A percentile compares a stretch with the other conserved stretches of the same genome.
These are phyloP conservation scores for Cryptococcus jaspeensis DNA, from an alignment of 1,284 basidiomycete species.

Conservation along the genomic window DNA sequence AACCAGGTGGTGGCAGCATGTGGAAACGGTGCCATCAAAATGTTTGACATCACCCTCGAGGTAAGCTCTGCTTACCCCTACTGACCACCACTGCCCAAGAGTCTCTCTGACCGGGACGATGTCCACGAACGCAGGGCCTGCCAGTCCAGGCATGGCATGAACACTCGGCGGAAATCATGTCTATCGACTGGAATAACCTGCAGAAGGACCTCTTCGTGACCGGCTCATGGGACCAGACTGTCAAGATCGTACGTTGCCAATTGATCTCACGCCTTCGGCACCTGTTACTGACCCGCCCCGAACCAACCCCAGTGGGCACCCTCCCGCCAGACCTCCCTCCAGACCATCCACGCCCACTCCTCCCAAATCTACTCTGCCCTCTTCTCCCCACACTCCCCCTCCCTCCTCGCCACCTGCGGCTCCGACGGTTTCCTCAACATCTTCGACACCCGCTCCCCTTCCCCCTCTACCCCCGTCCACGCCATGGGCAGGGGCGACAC, in stretches of 20 bases:
- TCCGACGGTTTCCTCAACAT: constrained; percentile 78
- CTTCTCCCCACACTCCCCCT: constrained; percentile 87
- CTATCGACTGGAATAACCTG: constrained; percentile 96
- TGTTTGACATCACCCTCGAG: constrained; percentile 88
- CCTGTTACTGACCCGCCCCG: not conserved
- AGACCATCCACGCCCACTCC: constrained; percentile 68
- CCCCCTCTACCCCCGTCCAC: not conserved
- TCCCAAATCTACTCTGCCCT: constrained; percentile 76
- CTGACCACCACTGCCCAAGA: not conserved
- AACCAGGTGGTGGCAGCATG: constrained; percentile 83
- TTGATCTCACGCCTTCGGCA: not conserved
- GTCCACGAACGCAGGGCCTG: constrained; percentile 23
- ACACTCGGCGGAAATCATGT: constrained; percentile 87
- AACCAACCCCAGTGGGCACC: constrained; percentile 73
- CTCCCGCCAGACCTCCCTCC: constrained; percentile 70
- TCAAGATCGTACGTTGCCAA: constrained; percentile 73
- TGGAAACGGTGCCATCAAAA: constrained; percentile 84
- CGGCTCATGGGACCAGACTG: constrained; percentile 86
- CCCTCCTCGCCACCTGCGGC: constrained; percentile 75
- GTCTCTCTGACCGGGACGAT: not conserved
- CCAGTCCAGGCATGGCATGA: constrained; percentile 92
- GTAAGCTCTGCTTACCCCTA: constrained; percentile 56
- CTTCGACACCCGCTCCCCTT: constrained; percentile 69
- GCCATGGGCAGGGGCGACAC: constrained; percentile 2
- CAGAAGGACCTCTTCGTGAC: constrained; percentile 87